Evolutionary conservation across 2,329 filamentous ascomycete genomes (phyloP).

Genomic region (Alternaria incomplexa): DNA sequence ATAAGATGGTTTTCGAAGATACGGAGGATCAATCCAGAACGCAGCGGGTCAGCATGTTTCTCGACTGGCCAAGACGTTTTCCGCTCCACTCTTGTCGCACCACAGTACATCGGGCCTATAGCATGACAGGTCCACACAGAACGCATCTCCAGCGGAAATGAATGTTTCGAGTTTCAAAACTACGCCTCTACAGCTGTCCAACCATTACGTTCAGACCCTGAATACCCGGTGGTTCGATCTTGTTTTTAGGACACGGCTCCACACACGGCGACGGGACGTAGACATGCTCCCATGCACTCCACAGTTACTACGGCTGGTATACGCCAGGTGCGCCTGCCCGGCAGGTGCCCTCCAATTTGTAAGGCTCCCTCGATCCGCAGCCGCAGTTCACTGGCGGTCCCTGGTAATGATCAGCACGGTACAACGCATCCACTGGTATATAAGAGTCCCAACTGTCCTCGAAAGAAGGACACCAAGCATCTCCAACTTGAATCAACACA

Average conservation of each 20-base stretch:
- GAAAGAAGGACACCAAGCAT: slow-evolving; percentile 14
- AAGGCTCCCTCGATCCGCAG: slow-evolving; percentile 16
- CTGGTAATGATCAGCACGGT: slow-evolving; percentile 2
- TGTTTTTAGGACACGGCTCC: slow-evolving; percentile 11
- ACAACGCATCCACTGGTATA: slow-evolving; percentile 17
- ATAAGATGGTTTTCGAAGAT: not conserved
- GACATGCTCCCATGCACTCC: slow-evolving; percentile 35
- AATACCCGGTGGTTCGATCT: slow-evolving; percentile 37
- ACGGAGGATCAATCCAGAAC: not conserved
- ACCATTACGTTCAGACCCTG: slow-evolving; percentile 4
- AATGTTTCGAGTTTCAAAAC: slow-evolving; percentile 8
- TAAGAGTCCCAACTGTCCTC: slow-evolving; percentile 14
- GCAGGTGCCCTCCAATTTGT: slow-evolving; percentile 12
- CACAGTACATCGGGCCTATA: not conserved
- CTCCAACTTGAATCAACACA: slow-evolving; percentile 4
- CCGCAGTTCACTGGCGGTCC: not conserved
- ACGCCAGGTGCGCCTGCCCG: slow-evolving; percentile 12
- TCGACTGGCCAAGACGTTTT: not conserved
- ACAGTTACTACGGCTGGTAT: slow-evolving; percentile 32
- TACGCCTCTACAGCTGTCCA: not conserved
- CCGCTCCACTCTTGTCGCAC: slow-evolving; percentile 3
- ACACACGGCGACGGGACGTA: not conserved
- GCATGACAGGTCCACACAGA: not conserved
- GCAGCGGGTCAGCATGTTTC: not conserved
- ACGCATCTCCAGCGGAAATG: slow-evolving; percentile 1